Evolutionary conservation across 805 yeast genomes (phyloP).

Genomic region (Wickerhamomyces bisporus): DNA sequence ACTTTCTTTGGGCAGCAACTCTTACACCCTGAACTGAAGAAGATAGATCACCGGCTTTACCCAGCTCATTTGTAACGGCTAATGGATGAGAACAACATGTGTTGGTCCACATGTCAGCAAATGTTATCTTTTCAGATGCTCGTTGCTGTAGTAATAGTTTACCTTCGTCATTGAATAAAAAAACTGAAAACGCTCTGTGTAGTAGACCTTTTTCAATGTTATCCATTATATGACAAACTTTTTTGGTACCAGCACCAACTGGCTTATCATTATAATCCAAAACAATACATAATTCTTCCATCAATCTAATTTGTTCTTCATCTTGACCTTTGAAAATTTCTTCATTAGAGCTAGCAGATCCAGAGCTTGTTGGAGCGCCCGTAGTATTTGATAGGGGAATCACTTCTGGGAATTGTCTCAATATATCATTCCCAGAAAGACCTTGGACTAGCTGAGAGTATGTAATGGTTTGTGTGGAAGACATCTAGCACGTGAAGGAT

Average conservation of each 20-base stretch:
- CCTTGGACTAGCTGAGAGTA: slow-evolving; percentile 52
- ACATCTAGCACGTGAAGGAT: too few species aligned
- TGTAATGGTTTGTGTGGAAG: slow-evolving; percentile 11
- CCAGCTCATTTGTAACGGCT: slow-evolving; percentile 77
- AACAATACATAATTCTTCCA: slow-evolving; percentile 96
- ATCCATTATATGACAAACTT: slow-evolving; percentile 80
- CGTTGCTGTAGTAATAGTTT: slow-evolving; percentile 87
- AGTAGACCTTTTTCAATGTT: slow-evolving; percentile 82
- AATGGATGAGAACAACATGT: slow-evolving; percentile 98
- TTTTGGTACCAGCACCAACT: slow-evolving; percentile 91
- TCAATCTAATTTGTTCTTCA: slow-evolving; percentile 86
- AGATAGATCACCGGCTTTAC: slow-evolving; percentile 41
- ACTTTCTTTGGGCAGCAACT: slow-evolving; percentile 85
- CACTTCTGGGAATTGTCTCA: slow-evolving; percentile 59
- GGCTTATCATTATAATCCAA: slow-evolving; percentile 84
- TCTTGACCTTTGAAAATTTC: slow-evolving; percentile 80
- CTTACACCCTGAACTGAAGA: slow-evolving; percentile 73
- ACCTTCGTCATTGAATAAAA: slow-evolving; percentile 73
- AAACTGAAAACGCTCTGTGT: slow-evolving; percentile 96
- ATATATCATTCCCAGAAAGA: slow-evolving; percentile 44
- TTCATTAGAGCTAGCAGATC: slow-evolving; percentile 27
- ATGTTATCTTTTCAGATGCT: slow-evolving; percentile 94
- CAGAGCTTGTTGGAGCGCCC: slow-evolving; percentile 43
- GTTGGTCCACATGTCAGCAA: slow-evolving; percentile 97
- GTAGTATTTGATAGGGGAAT: slow-evolving; percentile 56